Evolutionary conservation across 2,329 filamentous ascomycete genomes (phyloP), one percentile per base, ranked within the genome.

Genomic region (Pseudopyrenochaeta lycopersici): DNA sequence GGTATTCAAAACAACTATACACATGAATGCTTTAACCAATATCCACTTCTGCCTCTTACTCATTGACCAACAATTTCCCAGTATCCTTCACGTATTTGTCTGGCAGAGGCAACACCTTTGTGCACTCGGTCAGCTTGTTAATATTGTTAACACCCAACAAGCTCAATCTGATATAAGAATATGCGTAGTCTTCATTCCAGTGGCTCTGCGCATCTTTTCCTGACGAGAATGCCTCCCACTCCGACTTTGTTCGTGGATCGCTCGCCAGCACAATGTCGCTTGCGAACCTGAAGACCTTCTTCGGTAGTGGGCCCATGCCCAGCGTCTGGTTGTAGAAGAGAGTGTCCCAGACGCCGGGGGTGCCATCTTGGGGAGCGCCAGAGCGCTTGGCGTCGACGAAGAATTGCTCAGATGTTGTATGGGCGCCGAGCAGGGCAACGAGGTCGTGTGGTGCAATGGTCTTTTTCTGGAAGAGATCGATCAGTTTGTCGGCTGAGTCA

Each of bases 101-200:
- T 12, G 53, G 0, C 71, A 27, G 23, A 4, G 23, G 82, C 15
- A 84, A 69, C 3, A 80, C 45, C n/a, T 17, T 36, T 17, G 33
- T 15, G 7, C 33, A 9, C 7, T 17, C 14, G 4, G 14, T 17
- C 33, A 85, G 66, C 5, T 71, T 60, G 67, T 84, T 84, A 64
- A 85, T 80, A 60, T 83, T 83, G 56, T 81, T 76, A 11, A 85
- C 82, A 1, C 83, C 83, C 17, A 85, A 74, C 6, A 85, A 67
- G 38, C 77, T 80, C 38, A 85, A 72, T 15, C 82, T 78, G 47
- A 83, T 73, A 58, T 84, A 85, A 14, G 79, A 80, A 9, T 74
- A 70, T 4, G 44, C 17, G n/a, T 52, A 52, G 31, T 55, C 81
- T 74, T 81, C 48, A 27, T 68, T 67, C 66, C 67, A 71, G 18